Base-by-base conservation (phyloP, 2,329 filamentous ascomycete species). In the Aaosphaeria arxii region DNA sequence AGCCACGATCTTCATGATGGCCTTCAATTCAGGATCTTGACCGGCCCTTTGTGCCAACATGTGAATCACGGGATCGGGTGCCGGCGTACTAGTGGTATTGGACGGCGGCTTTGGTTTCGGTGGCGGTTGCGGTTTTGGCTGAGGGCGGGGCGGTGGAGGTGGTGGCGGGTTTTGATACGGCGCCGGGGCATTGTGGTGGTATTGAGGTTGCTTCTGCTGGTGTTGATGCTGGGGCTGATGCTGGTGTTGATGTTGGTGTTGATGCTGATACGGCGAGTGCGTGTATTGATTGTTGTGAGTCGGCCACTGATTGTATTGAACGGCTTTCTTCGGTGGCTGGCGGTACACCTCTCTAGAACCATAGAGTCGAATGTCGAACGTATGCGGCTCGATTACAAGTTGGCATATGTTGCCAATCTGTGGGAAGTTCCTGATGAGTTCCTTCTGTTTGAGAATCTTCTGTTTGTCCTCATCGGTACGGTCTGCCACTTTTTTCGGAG, bases 1-100 rank as follows among this genome's bases (percentile, higher is more conserved):
- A 0, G 89, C 89, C 1, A 94, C 89, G 45, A 88, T 83, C 66
- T 89, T 89, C 89, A 94, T 94, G 0, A 94, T 75, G 33, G 87
- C 84, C 48, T 90, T 85, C 7, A 94, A 74, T 47, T 86, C 79
- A 0, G 84, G 79, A 62, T 94, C 87, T 29, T 82, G 83, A 0
- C 86, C 87, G 5, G 89, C 89, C 54, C 83, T 83, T 58, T 89
- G 86, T 0, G 89, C 89, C 29, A 94, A 74, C 54, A 88, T 84
- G 44, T 90, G 85, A 47, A 94, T 92, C 40, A 94, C 89, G 0
- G 88, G 88, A 61, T 92, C 89, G n/a, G 78, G 72, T 28, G 74
- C 71, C 30, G 71, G 70, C 7, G 65, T 64, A 11, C 65, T 54
- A 4, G 56, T 44, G 11, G 56, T 50, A 13, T 61, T 55, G n/a